Percentiles rank a stretch among this genome's conserved stretches.
These are phyloP conservation scores for Naematelia aurantialba DNA, from an alignment of 768 basidiomycete species.

Conservation along the genomic window DNA sequence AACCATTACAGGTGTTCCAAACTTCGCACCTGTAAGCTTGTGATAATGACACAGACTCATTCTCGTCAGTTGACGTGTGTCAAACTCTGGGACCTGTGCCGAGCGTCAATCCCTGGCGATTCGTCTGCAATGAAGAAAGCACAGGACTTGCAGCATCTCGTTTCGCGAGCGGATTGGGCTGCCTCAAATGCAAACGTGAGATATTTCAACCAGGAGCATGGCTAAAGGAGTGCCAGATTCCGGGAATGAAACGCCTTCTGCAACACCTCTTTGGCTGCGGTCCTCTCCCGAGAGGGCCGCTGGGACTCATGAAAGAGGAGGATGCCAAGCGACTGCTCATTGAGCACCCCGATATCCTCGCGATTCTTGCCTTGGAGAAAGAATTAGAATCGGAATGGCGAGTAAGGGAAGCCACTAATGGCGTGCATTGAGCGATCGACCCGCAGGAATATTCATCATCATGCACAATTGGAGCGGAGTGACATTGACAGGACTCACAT, in stretches of 20 bases:
- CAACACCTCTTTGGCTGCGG: conserved; percentile 73
- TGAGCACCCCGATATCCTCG: conserved; percentile 2
- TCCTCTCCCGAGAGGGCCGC: not conserved
- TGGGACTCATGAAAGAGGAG: not conserved
- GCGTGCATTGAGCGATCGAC: no score
- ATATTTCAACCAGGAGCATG: not conserved
- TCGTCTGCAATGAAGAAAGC: conserved; percentile 51
- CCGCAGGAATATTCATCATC: no score
- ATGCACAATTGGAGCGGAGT: no score
- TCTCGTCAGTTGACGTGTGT: conserved; percentile 50
- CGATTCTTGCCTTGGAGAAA: not conserved
- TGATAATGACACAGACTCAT: conserved; percentile 61
- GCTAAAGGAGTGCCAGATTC: conserved; percentile 56
- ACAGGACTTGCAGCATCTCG: not conserved
- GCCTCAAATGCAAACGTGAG: conserved; percentile 26
- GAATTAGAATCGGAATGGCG: no score
- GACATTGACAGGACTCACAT: no score
- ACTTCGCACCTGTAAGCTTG: conserved; percentile 54
- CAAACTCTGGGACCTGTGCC: not conserved
- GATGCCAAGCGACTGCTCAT: conserved; percentile 1
- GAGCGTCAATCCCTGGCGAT: not conserved
- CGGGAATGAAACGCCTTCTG: conserved; percentile 73
- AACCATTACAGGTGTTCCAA: conserved; percentile 84
- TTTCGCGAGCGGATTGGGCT: conserved; percentile 62
- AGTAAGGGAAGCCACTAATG: no score